phyloP scores from a whole-genome alignment of 192 early-diverging fungal species.

The Coemansia sp. region DNA sequence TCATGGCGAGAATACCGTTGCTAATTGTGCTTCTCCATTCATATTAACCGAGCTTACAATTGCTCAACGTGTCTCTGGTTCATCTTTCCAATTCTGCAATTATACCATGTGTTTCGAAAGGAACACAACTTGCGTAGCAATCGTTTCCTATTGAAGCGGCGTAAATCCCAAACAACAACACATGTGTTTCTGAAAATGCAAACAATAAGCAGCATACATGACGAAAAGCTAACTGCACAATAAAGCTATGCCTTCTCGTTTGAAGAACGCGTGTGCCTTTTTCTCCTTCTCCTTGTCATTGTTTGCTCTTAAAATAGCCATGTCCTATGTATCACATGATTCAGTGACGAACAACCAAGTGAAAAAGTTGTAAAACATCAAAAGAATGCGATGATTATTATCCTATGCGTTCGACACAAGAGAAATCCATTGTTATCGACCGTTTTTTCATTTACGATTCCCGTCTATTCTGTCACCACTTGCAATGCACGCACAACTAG shows the following conservation, averaged over 20 bases:
- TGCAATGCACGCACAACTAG: not conserved
- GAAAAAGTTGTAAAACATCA: not conserved
- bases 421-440: not conserved
- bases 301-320: not conserved
- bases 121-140: too few species aligned
- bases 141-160: not conserved
- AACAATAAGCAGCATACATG: not conserved
- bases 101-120: too few species aligned
- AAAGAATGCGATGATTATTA: not conserved
- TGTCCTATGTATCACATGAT: not conserved
- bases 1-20: too few species aligned
- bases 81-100: too few species aligned
- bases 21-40: too few species aligned
- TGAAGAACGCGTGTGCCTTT: not conserved
- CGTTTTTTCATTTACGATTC: not conserved
- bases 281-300: not conserved
- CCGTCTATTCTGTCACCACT: not conserved
- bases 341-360: not conserved
- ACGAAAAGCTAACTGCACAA: not conserved
- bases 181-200: not conserved
- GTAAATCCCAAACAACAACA: not conserved
- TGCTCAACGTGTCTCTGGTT: too few species aligned
- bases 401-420: conserved; percentile 1
- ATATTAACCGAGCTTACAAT: too few species aligned
- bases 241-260: not conserved